Conservation (phyloP, 495 filamentous ascomycete species). For the Podospora australis region DNA sequence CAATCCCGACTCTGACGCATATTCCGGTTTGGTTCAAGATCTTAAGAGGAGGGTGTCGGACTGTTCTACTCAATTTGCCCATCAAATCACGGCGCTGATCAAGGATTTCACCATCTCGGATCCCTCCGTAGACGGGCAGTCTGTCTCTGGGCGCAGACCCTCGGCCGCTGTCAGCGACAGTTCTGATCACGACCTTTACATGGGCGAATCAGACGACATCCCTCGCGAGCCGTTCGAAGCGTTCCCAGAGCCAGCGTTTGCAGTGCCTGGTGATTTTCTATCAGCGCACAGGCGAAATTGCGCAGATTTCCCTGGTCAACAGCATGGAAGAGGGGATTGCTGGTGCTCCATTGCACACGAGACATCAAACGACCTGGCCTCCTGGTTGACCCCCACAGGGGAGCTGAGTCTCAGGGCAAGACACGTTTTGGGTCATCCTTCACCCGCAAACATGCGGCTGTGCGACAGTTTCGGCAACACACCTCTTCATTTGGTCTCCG, state of each 20-base stretch:
- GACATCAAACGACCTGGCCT: constrained; percentile 10
- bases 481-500: constrained; percentile 36
- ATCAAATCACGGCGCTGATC: constrained; percentile 19
- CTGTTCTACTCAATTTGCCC: constrained; percentile 22
- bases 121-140: constrained; percentile 8
- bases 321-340: constrained; percentile 29
- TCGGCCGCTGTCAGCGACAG: constrained; percentile 6
- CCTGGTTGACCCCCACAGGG: constrained; percentile 20
- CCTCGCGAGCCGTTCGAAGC: constrained; percentile 11
- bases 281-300: constrained; percentile 21
- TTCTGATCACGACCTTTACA: background rate
- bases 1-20: background rate
- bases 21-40: constrained; percentile 3
- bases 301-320: constrained; percentile 22
- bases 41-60: constrained; percentile 21
- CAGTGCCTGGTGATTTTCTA: constrained; percentile 38
- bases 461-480: constrained; percentile 41
- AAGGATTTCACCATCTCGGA: constrained; percentile 23
- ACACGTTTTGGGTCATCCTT: constrained; percentile 17
- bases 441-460: constrained; percentile 12
- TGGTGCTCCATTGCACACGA: constrained; percentile 35
- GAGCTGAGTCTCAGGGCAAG: constrained; percentile 12
- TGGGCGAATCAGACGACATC: background rate
- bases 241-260: constrained; percentile 19
- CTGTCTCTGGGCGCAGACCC: background rate